Percentiles rank a stretch among this genome's conserved stretches.
Evolutionary conservation across 352 stramenopile genomes (phyloP).

Genomic region (Blastocystis sp.): DNA sequence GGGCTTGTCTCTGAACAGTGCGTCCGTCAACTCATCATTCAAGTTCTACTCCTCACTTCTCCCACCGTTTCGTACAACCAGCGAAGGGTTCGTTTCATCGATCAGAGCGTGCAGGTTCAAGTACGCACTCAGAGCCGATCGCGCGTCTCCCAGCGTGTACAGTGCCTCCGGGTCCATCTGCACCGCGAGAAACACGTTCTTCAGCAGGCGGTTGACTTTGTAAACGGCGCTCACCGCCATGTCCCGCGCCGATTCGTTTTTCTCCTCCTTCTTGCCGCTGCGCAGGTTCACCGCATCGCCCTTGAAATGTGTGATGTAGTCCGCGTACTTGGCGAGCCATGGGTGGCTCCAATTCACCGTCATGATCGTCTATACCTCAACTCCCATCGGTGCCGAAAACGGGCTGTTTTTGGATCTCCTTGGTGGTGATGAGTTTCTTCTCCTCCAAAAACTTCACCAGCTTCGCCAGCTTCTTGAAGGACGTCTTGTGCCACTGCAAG

Average conservation of each 20-base stretch:
- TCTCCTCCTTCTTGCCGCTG: constrained; percentile 5
- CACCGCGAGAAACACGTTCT: not conserved
- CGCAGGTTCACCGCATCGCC: not conserved
- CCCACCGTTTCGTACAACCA: not conserved
- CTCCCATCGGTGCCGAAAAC: not conserved
- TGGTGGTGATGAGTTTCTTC: constrained; percentile 38
- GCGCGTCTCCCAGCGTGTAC: constrained; percentile 16
- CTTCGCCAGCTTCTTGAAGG: constrained; percentile 33
- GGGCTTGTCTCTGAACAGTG: constrained; percentile 45
- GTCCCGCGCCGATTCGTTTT: not conserved
- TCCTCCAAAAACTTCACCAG: constrained; percentile 18
- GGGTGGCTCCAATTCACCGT: constrained; percentile 18
- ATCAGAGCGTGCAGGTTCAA: not conserved
- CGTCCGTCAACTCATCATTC: constrained; percentile 17
- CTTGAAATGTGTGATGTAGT: constrained; percentile 36
- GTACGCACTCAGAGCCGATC: constrained; percentile 11
- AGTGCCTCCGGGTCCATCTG: not conserved
- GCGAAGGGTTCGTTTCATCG: not conserved
- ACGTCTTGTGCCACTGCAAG: constrained; percentile 2
- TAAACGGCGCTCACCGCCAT: not conserved
- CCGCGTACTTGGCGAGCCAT: not conserved
- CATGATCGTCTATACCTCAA: constrained; percentile 31
- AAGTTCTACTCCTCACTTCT: not conserved
- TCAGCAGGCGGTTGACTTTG: not conserved
- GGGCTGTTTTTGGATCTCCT: constrained; percentile 37